phyloP scores from a whole-genome alignment of 192 early-diverging fungal genomes.

The Mortierella claussenii region DNA sequence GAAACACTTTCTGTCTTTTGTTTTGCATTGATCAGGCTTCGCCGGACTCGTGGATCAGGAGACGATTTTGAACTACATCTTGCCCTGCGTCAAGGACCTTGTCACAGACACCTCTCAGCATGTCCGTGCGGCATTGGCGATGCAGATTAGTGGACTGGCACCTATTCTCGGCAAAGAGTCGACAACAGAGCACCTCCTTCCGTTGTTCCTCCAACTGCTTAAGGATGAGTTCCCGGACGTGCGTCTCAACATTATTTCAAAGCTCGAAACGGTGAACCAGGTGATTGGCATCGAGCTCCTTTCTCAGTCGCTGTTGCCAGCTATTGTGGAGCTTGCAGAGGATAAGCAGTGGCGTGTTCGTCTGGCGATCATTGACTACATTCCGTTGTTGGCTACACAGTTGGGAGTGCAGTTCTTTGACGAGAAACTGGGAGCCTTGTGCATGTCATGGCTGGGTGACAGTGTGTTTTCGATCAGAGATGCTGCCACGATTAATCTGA shows the following conservation, averaged over 20 bases:
- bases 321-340: constrained; percentile 98
- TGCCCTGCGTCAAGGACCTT: constrained; percentile 93
- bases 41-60: constrained; percentile 81
- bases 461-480: constrained; percentile 97
- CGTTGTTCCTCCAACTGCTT: constrained; percentile 95
- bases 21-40: constrained; percentile 52
- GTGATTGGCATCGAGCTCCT: constrained; percentile 98
- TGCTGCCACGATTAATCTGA: constrained; percentile 93
- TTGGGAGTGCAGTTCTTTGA: constrained; percentile 98
- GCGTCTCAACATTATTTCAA: constrained; percentile 98
- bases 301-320: constrained; percentile 96
- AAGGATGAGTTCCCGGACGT: constrained; percentile 99
- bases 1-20: too few relatives aligned
- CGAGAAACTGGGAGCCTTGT: constrained; percentile 91
- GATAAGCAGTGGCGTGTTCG: constrained; percentile 99
- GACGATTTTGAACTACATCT: constrained; percentile 80
- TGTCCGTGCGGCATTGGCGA: constrained; percentile 94
- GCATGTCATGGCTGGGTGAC: constrained; percentile 99
- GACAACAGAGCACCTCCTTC: constrained; percentile 94
- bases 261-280: constrained; percentile 95
- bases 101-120: constrained; percentile 97
- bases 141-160: constrained; percentile 95
- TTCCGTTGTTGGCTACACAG: constrained; percentile 96
- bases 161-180: constrained; percentile 94
- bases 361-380: constrained; percentile 98